Percentiles rank a stretch among this genome's conserved stretches.
Conservation (phyloP, 1,139 yeast species). For the Suhomyces coccinellae region DNA sequence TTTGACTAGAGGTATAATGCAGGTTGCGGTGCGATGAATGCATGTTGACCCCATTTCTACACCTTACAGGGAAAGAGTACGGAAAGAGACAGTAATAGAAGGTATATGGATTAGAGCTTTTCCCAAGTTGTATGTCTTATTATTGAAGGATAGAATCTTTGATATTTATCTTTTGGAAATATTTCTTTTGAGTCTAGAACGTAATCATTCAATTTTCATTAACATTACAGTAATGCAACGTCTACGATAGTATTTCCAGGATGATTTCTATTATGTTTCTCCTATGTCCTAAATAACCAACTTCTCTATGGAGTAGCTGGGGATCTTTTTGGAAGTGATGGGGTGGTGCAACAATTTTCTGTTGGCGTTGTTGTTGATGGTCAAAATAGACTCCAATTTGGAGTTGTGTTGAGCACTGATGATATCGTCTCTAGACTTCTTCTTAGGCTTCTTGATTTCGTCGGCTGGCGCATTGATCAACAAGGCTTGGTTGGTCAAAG, state of each 20-base stretch:
- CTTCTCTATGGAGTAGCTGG: conserved; percentile 54
- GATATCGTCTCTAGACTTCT: conserved; percentile 21
- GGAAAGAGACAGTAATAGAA: too few relatives aligned
- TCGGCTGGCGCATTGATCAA: conserved; percentile 25
- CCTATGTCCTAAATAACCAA: conserved; percentile 33
- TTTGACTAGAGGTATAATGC: neutral
- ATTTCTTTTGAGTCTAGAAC: too few relatives aligned
- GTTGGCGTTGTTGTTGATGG: conserved; percentile 33
- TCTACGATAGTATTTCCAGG: too few relatives aligned
- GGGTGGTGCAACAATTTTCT: conserved; percentile 31
- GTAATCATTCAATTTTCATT: too few relatives aligned
- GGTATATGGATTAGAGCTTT: too few relatives aligned
- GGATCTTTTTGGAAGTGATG: conserved; percentile 40
- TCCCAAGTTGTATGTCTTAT: too few relatives aligned
- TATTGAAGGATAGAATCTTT: too few relatives aligned
- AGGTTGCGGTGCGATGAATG: neutral
- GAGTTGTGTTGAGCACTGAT: conserved; percentile 26
- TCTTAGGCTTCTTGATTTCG: conserved; percentile 19
- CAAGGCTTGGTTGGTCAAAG: conserved; percentile 54
- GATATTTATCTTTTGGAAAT: too few relatives aligned
- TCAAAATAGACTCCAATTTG: conserved; percentile 42
- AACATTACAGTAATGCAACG: too few relatives aligned
- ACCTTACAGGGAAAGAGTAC: too few relatives aligned
- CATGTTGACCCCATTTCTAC: too few relatives aligned
- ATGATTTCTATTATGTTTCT: neutral